Conservation (phyloP, 1,284 basidiomycete genomes). For the Cryptococcus sp. region DNA sequence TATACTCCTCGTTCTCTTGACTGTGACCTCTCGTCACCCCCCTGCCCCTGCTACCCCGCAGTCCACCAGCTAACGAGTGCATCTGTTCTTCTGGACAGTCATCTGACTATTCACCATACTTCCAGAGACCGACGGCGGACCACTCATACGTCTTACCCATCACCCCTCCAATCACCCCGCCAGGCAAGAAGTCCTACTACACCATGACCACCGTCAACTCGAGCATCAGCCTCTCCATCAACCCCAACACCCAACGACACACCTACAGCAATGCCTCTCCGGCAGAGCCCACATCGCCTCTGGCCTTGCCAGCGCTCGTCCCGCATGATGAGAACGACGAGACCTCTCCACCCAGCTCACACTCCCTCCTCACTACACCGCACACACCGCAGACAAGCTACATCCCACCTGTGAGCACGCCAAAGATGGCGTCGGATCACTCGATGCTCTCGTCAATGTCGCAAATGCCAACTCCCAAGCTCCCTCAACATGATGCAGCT, state of each 20-base stretch:
- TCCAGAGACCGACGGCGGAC: no score
- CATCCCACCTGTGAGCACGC: conserved; percentile 7
- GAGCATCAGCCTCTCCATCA: neutral
- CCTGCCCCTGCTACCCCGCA: no score
- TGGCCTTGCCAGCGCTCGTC: neutral
- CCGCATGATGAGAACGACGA: neutral
- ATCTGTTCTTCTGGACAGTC: no score
- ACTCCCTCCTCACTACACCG: conserved; percentile 4
- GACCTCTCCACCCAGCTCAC: neutral
- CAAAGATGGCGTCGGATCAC: conserved; percentile 23
- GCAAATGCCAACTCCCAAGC: conserved; percentile 14
- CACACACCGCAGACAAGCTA: neutral
- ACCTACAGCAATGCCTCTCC: conserved; percentile 1
- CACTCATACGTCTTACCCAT: no score
- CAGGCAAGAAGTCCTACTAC: no score
- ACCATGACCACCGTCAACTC: neutral
- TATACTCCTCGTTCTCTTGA: no score
- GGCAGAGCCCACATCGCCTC: neutral
- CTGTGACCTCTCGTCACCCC: no score
- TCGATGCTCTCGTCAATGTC: conserved; percentile 19
- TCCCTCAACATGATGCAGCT: conserved; percentile 2
- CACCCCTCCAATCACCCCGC: no score
- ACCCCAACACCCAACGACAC: neutral
- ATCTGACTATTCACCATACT: no score
- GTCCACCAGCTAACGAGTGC: no score